Evolutionary conservation across 2,329 filamentous ascomycete genomes (phyloP), one percentile per base, ranked within the genome.

Genomic region (Penicillium sp.): DNA sequence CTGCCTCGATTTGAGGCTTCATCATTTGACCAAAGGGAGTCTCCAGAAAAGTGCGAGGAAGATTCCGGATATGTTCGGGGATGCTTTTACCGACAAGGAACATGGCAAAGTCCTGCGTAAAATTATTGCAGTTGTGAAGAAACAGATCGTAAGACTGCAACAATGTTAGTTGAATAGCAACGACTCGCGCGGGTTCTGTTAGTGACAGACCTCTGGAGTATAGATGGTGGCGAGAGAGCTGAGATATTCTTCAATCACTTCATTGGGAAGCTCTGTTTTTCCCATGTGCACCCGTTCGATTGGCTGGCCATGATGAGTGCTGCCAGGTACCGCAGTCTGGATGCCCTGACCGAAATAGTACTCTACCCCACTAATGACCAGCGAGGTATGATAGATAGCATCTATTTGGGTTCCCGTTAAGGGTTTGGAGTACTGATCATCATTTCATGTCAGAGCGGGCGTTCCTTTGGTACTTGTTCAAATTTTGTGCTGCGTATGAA

Each of bases 101-200:
- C 76, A 91, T 95, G 64, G 92, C 83, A 67, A 98, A 89, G 63
- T 97, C 93, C 72, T 98, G 94, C 3, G 91, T 92, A 77, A 98
- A 99, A 76, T 97, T 97, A 80, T 98, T 99, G 81, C 94, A 98
- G 74, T 99, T 99, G 77, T 97, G 93, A 30, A 85, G 69, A 80
- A 91, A 97, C 5, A 97, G 80, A 72, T 97, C 92, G 72, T 98
- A 98, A 0, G 91, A 90, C 86, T 92, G 65, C 19, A 8, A n/a
- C 28, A 8, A 8, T 55, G 52, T 68, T 60, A 65, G 26, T 45
- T 58, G 26, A n/a, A 13, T n/a, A n/a, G 6, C 8, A 35, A 40
- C 7, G 22, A n/a, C 2, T 11, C 42, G 19, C 11, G 3, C 16
- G 26, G 25, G 4, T 28, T 3, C 42, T 10, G 13, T 33, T 49